Conservation (phyloP, 495 filamentous ascomycete genomes). For the Pseudotulostoma volvatum region DNA sequence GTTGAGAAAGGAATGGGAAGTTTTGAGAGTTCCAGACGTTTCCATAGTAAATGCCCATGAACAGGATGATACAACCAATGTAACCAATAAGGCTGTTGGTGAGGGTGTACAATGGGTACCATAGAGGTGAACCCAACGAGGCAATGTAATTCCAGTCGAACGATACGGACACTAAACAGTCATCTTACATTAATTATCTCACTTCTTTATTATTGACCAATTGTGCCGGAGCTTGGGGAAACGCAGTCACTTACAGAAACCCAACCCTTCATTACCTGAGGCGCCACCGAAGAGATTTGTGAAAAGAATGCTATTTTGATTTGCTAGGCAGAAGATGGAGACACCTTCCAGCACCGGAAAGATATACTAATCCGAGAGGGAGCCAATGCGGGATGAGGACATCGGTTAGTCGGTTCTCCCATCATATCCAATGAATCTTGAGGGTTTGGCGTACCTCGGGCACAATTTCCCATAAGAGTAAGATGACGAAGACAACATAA, state of each 20-base stretch:
- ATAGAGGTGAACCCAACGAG: conserved; percentile 13
- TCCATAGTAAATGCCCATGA: conserved; percentile 27
- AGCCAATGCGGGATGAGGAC: no score
- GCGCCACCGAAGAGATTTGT: conserved; percentile 39
- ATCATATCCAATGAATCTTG: no score
- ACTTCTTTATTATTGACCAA: conserved; percentile 26
- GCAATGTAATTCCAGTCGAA: conserved; percentile 37
- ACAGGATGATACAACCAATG: conserved; percentile 20
- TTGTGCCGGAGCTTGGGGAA: conserved; percentile 24
- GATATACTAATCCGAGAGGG: conserved; percentile 29
- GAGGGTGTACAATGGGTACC: conserved; percentile 15
- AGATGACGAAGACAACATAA: conserved; percentile 9
- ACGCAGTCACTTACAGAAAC: conserved; percentile 22
- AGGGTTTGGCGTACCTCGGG: no score
- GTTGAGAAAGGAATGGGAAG: conserved; percentile 33
- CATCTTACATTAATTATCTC: conserved; percentile 1
- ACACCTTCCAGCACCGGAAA: conserved; percentile 31
- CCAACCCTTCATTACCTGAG: conserved; percentile 29
- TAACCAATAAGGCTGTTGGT: conserved; percentile 28
- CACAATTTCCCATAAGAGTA: conserved; percentile 29
- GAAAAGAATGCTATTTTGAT: conserved; percentile 15
- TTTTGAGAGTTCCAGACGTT: conserved; percentile 28
- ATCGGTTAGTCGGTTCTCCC: no score
- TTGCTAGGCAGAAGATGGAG: conserved; percentile 33
- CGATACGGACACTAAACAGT: no score